Conservation (phyloP, 2,329 filamentous ascomycete species). For the Cryphonectria radicalis region DNA sequence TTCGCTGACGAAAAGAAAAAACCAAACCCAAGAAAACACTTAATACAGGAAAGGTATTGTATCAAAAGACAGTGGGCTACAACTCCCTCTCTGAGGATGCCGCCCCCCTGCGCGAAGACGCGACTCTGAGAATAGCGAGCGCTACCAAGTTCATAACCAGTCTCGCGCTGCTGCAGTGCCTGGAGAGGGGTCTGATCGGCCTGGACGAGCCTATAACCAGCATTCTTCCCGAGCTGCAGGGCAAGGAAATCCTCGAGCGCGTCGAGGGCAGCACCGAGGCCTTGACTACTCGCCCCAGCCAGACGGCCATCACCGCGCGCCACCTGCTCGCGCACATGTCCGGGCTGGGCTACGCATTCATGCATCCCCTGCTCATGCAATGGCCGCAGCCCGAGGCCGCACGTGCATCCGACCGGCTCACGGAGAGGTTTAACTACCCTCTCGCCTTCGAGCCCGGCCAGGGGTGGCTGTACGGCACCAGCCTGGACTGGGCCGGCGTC, state of each 20-base stretch:
- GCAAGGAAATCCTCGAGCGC: not conserved
- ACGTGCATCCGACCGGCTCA: slow-evolving; percentile 40
- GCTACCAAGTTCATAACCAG: slow-evolving; percentile 15
- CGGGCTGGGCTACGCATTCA: slow-evolving; percentile 51
- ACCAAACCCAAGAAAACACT: no score
- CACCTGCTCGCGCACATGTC: slow-evolving; percentile 58
- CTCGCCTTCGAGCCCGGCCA: slow-evolving; percentile 56
- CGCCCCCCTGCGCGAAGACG: slow-evolving; percentile 1
- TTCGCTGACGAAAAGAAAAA: not conserved
- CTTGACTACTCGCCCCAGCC: not conserved
- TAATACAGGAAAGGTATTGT: slow-evolving; percentile 4
- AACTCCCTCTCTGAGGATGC: slow-evolving; percentile 5
- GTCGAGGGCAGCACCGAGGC: not conserved
- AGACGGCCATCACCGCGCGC: slow-evolving; percentile 50
- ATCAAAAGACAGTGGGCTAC: slow-evolving; percentile 8
- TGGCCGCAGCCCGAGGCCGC: slow-evolving; percentile 41
- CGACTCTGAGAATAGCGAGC: slow-evolving; percentile 3
- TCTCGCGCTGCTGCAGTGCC: slow-evolving; percentile 15
- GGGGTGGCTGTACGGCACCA: slow-evolving; percentile 54
- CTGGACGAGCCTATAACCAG: slow-evolving; percentile 15
- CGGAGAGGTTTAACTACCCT: slow-evolving; percentile 48
- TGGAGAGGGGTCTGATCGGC: not conserved
- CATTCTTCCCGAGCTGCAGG: slow-evolving; percentile 12
- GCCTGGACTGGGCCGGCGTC: slow-evolving; percentile 57
- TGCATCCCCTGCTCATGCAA: slow-evolving; percentile 41